phyloP scores from a whole-genome alignment of 495 filamentous ascomycete species.

The Penicillium samsonianum region DNA sequence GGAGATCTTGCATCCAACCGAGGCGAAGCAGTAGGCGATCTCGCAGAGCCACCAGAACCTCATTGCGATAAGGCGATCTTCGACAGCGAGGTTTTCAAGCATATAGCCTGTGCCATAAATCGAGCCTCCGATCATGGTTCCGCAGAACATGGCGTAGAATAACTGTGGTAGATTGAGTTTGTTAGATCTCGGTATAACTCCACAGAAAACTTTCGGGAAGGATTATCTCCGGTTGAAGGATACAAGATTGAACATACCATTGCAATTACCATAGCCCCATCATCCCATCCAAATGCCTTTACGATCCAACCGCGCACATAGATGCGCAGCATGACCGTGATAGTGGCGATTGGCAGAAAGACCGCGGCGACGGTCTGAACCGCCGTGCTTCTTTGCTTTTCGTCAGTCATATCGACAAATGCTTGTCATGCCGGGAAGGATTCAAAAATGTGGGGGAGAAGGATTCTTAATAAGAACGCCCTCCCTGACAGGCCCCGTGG shows the following conservation, averaged over 20 bases:
- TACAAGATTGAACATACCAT: slow-evolving; percentile 26
- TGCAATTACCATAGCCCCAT: slow-evolving; percentile 41
- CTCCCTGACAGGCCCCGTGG: neutral
- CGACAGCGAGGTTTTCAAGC: slow-evolving; percentile 28
- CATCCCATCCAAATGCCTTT: slow-evolving; percentile 49
- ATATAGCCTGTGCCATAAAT: slow-evolving; percentile 39
- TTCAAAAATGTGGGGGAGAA: slow-evolving; percentile 5
- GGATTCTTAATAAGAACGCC: slow-evolving; percentile 5
- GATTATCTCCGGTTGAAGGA: neutral
- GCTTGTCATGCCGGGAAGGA: neutral
- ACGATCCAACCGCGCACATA: slow-evolving; percentile 45
- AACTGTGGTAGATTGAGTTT: slow-evolving; percentile 20
- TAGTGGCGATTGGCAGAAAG: slow-evolving; percentile 38
- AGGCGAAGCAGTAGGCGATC: slow-evolving; percentile 45
- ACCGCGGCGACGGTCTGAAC: slow-evolving; percentile 39
- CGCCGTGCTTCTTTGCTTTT: slow-evolving; percentile 32
- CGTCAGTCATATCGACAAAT: slow-evolving; percentile 16
- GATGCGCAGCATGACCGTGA: slow-evolving; percentile 43
- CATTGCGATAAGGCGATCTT: slow-evolving; percentile 37
- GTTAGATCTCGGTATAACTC: neutral
- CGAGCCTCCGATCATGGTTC: slow-evolving; percentile 43
- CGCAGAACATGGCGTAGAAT: slow-evolving; percentile 41
- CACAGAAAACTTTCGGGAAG: neutral
- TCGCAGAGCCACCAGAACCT: slow-evolving; percentile 50
- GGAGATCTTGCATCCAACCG: slow-evolving; percentile 45